Evolutionary conservation across 495 filamentous ascomycete genomes (phyloP), one percentile per base, ranked within the genome.

Genomic region (Trichoderma parareesei): DNA sequence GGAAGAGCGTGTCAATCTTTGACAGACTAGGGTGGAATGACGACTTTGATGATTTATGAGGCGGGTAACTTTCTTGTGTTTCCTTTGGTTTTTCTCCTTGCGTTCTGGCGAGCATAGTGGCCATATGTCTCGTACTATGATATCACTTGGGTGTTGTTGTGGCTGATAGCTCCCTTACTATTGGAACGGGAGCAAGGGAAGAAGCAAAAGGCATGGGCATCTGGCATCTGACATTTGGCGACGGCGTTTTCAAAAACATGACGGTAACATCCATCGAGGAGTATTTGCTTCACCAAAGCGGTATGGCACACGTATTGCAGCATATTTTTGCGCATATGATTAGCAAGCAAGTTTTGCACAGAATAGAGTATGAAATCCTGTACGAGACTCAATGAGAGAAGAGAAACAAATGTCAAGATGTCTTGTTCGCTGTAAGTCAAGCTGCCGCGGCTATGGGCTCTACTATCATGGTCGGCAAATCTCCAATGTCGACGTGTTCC

Each of bases 401-500:
- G 8, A 27, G 16, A 49, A 49, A 46, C 4, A 49, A 18, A 8
- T 49, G n/a, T 18, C 14, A 49, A 49, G 16, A 49, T 27, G 16
- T 4, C 16, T 18, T 35, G 53, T 14, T 16, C 35, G 4, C 48
- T 55, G 10, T 20, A 57, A 11, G 13, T 57, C 20, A 49, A 49
- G 46, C 46, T 9, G 53, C 33, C 10, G 60, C 60, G 3, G 60
- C 60, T 35, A 44, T n/a, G 4, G 61, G 61, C 62, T 79, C 70
- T 8, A 85, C 86, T 59, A 92, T 69, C 66, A 94, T 86, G 68
- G 86, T 85, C 5, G 92, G 92, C 46, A 97, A 72, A 69, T 96
- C 88, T 67, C 84, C 79, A 62, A 97, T 86, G 78, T 96, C 91
- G 16, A 90, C 86, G 72, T 87, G 86, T 75, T 95, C 90, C 67